A percentile compares a stretch with the other conserved stretches of the same genome.
Conservation (phyloP, 2,329 filamentous ascomycete genomes). For the Penicillium thymicola region DNA sequence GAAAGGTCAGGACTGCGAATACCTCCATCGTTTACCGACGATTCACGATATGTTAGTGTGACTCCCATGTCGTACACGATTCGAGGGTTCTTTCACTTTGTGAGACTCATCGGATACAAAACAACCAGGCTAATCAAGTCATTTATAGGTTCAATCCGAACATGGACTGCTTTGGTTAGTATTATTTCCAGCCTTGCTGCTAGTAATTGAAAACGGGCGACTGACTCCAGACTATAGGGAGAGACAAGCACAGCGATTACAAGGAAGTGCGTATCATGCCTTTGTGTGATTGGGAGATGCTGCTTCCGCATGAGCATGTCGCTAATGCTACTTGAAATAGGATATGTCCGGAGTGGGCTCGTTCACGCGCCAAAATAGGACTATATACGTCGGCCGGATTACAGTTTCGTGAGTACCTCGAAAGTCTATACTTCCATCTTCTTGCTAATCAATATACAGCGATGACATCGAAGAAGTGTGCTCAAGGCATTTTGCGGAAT, state of each 20-base stretch:
- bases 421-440: neutral
- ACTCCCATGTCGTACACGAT: neutral
- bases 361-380: slow-evolving; percentile 87
- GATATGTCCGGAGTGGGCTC: slow-evolving; percentile 89
- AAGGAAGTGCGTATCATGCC: slow-evolving; percentile 10
- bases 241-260: slow-evolving; percentile 24
- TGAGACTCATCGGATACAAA: neutral
- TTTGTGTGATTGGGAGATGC: neutral
- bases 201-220: neutral
- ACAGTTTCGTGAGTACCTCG: neutral
- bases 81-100: neutral
- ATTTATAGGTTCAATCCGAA: slow-evolving; percentile 70
- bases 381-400: slow-evolving; percentile 82
- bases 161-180: slow-evolving; percentile 89
- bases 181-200: slow-evolving; percentile 60
- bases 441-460: slow-evolving; percentile 42
- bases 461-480: slow-evolving; percentile 96
- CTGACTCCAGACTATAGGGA: neutral
- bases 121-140: neutral
- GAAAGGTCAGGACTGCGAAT: slow-evolving; percentile 89
- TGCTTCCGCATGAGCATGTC: neutral
- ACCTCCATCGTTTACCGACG: slow-evolving; percentile 82
- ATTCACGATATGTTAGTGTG: slow-evolving; percentile 66
- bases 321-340: neutral
- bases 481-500: slow-evolving; percentile 91